phyloP scores from a whole-genome alignment of 352 stramenopile genomes.

The Plasmopara halstedii region DNA sequence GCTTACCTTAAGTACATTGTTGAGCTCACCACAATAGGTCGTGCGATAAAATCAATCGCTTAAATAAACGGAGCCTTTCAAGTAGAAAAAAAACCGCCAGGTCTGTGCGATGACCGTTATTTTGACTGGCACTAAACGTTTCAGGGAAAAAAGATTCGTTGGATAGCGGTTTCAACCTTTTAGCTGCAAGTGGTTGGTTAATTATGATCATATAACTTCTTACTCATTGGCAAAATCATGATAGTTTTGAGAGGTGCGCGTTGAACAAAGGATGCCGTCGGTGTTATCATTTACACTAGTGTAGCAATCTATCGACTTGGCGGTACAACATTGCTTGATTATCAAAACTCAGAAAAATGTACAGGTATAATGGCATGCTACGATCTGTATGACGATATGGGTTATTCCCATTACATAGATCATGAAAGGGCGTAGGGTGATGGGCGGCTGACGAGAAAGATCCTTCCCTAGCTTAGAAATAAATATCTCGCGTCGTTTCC shows the following conservation, averaged over 20 bases:
- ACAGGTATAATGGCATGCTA: not conserved
- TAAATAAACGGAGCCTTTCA: not conserved
- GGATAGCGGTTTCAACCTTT: slow-evolving; percentile 6
- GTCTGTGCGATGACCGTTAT: slow-evolving; percentile 4
- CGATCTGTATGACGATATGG: not conserved
- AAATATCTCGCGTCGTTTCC: slow-evolving; percentile 21
- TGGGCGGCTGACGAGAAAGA: slow-evolving; percentile 29
- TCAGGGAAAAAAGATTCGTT: slow-evolving; percentile 17
- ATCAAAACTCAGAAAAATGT: no score
- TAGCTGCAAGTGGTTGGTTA: not conserved
- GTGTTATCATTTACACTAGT: not conserved
- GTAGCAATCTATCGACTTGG: no score
- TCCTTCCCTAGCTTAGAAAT: slow-evolving; percentile 18
- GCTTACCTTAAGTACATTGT: not conserved
- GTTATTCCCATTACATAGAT: slow-evolving; percentile 6
- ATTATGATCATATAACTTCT: no score
- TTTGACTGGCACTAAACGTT: slow-evolving; percentile 10
- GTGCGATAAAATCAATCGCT: no score
- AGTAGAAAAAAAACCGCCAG: not conserved
- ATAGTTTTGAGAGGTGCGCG: no score
- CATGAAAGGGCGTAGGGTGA: slow-evolving; percentile 20
- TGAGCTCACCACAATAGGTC: not conserved
- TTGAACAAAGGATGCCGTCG: no score
- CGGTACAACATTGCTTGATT: no score
- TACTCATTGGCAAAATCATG: no score